Percentiles rank a stretch among this genome's conserved stretches.
Evolutionary conservation across 495 filamentous ascomycete genomes (phyloP).

Genomic region (Penicillium taxi): DNA sequence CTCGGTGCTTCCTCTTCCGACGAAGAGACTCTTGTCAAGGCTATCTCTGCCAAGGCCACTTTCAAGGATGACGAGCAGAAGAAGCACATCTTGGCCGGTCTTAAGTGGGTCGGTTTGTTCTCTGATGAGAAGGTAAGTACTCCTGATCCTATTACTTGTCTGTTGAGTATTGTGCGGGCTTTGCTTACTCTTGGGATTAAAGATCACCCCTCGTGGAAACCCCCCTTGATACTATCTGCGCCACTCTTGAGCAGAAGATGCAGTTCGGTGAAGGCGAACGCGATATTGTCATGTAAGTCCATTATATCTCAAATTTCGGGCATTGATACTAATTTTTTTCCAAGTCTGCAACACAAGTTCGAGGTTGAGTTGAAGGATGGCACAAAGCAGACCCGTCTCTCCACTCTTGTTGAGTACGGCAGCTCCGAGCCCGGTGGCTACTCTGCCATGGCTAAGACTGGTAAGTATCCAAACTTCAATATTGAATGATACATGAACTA

Average conservation of each 20-base stretch:
- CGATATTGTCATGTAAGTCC: constrained; percentile 75
- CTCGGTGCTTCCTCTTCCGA: constrained; percentile 53
- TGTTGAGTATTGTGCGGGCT: too few relatives aligned
- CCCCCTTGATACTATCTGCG: constrained; percentile 85
- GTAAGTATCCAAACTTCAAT: neutral
- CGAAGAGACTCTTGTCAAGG: constrained; percentile 59
- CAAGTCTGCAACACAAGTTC: constrained; percentile 93
- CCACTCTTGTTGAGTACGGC: constrained; percentile 82
- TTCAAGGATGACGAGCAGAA: constrained; percentile 68
- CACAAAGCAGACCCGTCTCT: constrained; percentile 63
- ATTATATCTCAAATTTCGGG: too few relatives aligned
- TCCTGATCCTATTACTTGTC: too few relatives aligned
- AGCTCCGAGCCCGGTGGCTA: constrained; percentile 72
- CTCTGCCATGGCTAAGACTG: constrained; percentile 78
- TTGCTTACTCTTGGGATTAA: too few relatives aligned
- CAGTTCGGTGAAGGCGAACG: constrained; percentile 76
- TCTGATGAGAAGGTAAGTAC: constrained; percentile 63
- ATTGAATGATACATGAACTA: neutral
- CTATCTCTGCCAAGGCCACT: constrained; percentile 65
- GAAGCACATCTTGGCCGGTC: constrained; percentile 63
- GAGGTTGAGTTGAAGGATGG: constrained; percentile 78
- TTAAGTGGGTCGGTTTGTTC: constrained; percentile 85
- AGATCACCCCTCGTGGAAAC: constrained; percentile 67
- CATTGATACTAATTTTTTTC: too few relatives aligned
- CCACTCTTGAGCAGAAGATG: constrained; percentile 87